Evolutionary conservation across 2,329 filamentous ascomycete species (phyloP).

Genomic region (Alternaria incomplexa): DNA sequence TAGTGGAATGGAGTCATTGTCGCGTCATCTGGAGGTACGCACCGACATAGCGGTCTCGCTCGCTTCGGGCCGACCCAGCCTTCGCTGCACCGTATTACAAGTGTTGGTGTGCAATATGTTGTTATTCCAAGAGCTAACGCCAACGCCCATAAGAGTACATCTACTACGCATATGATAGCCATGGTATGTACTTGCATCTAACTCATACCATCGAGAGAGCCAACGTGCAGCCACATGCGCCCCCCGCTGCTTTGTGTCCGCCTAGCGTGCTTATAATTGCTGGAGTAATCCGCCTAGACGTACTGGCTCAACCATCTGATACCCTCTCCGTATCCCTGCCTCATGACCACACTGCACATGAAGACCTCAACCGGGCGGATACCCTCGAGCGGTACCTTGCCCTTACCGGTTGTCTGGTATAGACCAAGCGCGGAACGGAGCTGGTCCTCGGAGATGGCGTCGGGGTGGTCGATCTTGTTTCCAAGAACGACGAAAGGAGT

Average conservation of each 20-base stretch:
- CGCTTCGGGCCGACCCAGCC: not conserved
- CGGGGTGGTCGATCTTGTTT: conserved; percentile 99
- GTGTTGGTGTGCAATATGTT: conserved; percentile 10
- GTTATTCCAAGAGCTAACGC: conserved; percentile 25
- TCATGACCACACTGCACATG: conserved; percentile 97
- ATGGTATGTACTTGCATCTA: conserved; percentile 10
- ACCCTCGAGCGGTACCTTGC: conserved; percentile 47
- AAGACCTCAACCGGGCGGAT: conserved; percentile 81
- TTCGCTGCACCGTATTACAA: not conserved
- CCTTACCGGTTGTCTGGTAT: conserved; percentile 68
- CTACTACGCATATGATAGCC: conserved; percentile 12
- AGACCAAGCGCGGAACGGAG: conserved; percentile 88
- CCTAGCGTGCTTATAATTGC: not conserved
- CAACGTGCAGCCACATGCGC: conserved; percentile 1
- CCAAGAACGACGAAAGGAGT: conserved; percentile 95
- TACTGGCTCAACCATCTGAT: conserved; percentile 53
- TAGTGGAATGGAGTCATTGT: not conserved
- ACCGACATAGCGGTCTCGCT: not conserved
- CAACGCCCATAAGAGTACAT: conserved; percentile 20
- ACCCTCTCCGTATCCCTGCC: conserved; percentile 68
- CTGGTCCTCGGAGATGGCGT: conserved; percentile 94
- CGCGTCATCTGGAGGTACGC: not conserved
- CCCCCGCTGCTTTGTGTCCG: not conserved
- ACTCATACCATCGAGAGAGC: not conserved
- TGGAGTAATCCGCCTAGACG: conserved; percentile 31